Evolutionary conservation across 1,284 basidiomycete genomes (phyloP).

Genomic region (Cutaneotrichosporon arboriforme): DNA sequence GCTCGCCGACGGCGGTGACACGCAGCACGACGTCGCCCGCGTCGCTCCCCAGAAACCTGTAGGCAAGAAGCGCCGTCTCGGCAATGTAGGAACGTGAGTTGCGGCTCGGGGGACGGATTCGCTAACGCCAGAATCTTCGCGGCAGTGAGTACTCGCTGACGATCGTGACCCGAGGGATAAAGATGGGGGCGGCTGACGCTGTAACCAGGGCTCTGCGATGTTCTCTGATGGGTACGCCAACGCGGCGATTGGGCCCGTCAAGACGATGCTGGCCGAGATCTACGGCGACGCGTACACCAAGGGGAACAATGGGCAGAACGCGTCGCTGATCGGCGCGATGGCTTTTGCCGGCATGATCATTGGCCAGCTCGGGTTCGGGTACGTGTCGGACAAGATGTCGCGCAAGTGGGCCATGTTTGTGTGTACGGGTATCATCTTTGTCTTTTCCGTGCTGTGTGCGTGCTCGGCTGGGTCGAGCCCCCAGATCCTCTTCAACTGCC

Average conservation of each 20-base stretch:
- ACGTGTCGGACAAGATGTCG: slow-evolving; percentile 70
- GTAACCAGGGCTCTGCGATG: slow-evolving; percentile 61
- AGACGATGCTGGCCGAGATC: slow-evolving; percentile 62
- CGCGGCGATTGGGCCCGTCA: slow-evolving; percentile 59
- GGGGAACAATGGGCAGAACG: slow-evolving; percentile 55
- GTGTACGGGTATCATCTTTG: slow-evolving; percentile 65
- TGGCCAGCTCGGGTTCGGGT: slow-evolving; percentile 54
- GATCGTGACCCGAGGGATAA: neutral
- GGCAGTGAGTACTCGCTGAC: neutral
- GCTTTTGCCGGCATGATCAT: slow-evolving; percentile 76
- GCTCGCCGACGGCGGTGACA: no score
- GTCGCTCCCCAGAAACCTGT: no score
- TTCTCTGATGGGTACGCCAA: slow-evolving; percentile 84
- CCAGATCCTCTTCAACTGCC: slow-evolving; percentile 65
- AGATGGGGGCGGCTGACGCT: neutral
- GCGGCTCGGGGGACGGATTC: no score
- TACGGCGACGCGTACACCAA: slow-evolving; percentile 52
- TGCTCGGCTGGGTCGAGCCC: slow-evolving; percentile 4
- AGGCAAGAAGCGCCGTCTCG: neutral
- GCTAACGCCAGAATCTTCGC: slow-evolving; percentile 7
- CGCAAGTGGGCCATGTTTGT: slow-evolving; percentile 11
- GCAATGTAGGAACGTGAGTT: slow-evolving; percentile 3
- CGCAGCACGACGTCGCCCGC: no score
- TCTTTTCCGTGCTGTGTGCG: slow-evolving; percentile 75
- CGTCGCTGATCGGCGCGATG: slow-evolving; percentile 58